Percentiles rank a stretch among this genome's conserved stretches.
Evolutionary conservation across 345 rosid species (phyloP).

Genomic region (Eutrema japonicum): DNA sequence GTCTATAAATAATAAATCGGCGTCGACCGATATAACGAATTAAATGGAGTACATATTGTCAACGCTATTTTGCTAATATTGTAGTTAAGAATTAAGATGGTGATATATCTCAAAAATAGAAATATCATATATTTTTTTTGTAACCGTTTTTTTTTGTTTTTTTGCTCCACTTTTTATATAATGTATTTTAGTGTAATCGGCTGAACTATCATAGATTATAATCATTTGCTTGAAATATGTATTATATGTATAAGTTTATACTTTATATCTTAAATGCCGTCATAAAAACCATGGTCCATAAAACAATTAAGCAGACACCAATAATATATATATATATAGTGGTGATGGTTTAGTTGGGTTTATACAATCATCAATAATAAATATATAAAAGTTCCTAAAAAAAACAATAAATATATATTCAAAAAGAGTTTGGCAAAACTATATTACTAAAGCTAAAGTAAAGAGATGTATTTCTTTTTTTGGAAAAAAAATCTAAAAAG

Average conservation of each 20-base stretch:
- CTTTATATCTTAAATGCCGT: no score
- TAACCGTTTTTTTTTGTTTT: background rate
- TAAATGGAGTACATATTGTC: no score
- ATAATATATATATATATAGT: background rate
- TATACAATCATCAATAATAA: conserved; percentile 19
- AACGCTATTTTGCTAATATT: background rate
- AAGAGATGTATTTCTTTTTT: conserved; percentile 17
- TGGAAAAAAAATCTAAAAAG: background rate
- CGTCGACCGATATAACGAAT: background rate
- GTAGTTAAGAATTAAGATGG: background rate
- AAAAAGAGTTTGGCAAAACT: conserved; percentile 24
- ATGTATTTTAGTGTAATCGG: conserved; percentile 5
- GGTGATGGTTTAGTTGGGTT: conserved; percentile 25
- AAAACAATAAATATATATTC: conserved; percentile 10
- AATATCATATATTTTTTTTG: no score
- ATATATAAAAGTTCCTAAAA: background rate
- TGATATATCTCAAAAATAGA: no score
- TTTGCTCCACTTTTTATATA: background rate
- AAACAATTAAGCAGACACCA: conserved; percentile 12
- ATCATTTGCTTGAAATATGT: conserved; percentile 7
- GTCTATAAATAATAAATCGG: background rate
- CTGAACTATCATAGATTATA: conserved; percentile 27
- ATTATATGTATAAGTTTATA: background rate
- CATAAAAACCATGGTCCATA: background rate
- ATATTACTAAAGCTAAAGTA: conserved; percentile 25